Base-by-base conservation (phyloP, 2,329 filamentous ascomycete species). In the Chalara sp. region DNA sequence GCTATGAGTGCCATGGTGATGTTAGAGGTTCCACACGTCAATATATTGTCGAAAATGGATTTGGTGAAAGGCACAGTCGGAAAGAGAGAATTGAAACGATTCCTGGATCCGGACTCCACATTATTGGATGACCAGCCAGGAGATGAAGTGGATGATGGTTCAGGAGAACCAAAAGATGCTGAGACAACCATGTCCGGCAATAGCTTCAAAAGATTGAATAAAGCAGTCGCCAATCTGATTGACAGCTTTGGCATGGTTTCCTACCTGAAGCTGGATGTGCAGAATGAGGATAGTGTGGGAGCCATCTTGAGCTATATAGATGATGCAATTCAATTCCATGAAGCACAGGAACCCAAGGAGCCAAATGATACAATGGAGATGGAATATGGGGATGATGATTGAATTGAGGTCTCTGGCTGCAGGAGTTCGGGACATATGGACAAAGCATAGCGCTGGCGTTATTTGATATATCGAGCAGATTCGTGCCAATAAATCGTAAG, bases 1-100 rank as follows among this genome's bases (percentile, higher is more conserved):
- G 93, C 93, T 58, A 97, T 99, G 93, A 95, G 88, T 63, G 91
- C 93, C 57, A 99, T 99, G 93, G 83, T 99, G 63, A 93, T 97
- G 89, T 80, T 99, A 56, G 93, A 97, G 71, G 83, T 97, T 57
- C 93, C 93, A 5, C 93, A 99, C 66, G 83, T 99, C 65, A 99
- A 99, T 67, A 86, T 99, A 54, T 74, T 99, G 50, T 95, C 87
- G 65, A 99, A 99, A 73, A 97, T 97, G 91, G 93, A 99, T 67
- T 79, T 97, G 54, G 83, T 97, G 58, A 93, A 93, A 67, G 89
- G 88, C 39, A 88, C 93, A 68, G 80, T 97, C 30, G 84, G 84
- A 52, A 89, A 89, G 69, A 86, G 86, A 67, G 90, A 97, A 61
- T 67, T 99, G 53, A 95, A 95, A 72, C 80, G 89, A 28, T 99